Conservation (phyloP, 2,329 filamentous ascomycete genomes). For the Magnaporthiopsis rhizophila region DNA sequence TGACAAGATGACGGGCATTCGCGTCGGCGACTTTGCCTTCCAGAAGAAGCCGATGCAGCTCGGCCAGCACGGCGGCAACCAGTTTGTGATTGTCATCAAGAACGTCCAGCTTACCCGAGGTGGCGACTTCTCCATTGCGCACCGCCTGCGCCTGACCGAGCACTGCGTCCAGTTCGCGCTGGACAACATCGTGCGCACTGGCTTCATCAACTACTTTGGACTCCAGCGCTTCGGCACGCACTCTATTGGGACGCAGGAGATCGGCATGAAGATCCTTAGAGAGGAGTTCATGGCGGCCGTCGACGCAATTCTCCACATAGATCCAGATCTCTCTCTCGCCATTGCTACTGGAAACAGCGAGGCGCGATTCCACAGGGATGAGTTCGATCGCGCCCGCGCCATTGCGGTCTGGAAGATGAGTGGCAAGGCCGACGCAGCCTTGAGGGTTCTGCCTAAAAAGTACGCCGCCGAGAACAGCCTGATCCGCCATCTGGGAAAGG, state of each 20-base stretch:
- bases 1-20: conserved; percentile 51
- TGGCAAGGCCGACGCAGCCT: conserved; percentile 49
- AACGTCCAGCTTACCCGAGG: conserved; percentile 60
- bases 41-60: conserved; percentile 64
- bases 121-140: conserved; percentile 36
- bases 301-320: conserved; percentile 67
- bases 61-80: conserved; percentile 79
- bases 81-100: conserved; percentile 86
- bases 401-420: conserved; percentile 65
- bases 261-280: conserved; percentile 77
- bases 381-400: conserved; percentile 68
- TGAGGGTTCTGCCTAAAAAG: conserved; percentile 64
- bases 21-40: conserved; percentile 77
- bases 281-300: conserved; percentile 76
- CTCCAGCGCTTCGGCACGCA: conserved; percentile 96
- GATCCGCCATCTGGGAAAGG: conserved; percentile 63
- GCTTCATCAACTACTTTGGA: conserved; percentile 97
- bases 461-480: conserved; percentile 75
- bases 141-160: conserved; percentile 34
- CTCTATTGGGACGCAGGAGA: conserved; percentile 71
- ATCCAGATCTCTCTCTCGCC: conserved; percentile 42
- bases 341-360: conserved; percentile 14
- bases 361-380: conserved; percentile 55
- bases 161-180: conserved; percentile 52
- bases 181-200: conserved; percentile 58